A percentile compares a stretch with the other conserved stretches of the same genome.
Evolutionary conservation across 208 protist genomes (phyloP).

Genomic region (Balamuthia mandrillaris): DNA sequence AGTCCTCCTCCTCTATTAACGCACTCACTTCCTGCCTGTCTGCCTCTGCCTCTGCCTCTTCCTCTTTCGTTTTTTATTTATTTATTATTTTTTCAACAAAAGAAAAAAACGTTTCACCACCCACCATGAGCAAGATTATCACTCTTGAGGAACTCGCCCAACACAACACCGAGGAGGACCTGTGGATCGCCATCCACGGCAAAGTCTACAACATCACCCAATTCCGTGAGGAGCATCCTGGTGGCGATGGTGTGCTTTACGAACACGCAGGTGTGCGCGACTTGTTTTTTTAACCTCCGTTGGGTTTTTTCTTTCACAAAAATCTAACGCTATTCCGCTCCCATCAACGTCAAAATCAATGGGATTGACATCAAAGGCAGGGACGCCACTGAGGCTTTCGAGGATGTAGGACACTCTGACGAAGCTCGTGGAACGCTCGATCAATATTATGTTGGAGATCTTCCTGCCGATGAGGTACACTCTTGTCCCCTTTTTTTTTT

Average conservation of each 20-base stretch:
- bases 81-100: too few species aligned
- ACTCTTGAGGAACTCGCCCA: slow-evolving; percentile 82
- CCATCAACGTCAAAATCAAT: too few species aligned
- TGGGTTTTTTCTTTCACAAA: too few species aligned
- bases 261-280: slow-evolving; percentile 13
- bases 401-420: slow-evolving; percentile 44
- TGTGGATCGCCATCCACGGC: slow-evolving; percentile 87
- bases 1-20: too few species aligned
- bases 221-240: slow-evolving; percentile 84
- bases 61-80: too few species aligned
- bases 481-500: not conserved
- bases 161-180: slow-evolving; percentile 82
- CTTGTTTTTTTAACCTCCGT: too few species aligned
- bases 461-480: not conserved
- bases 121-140: slow-evolving; percentile 3
- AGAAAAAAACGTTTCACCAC: too few species aligned
- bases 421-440: slow-evolving; percentile 31
- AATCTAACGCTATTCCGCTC: too few species aligned
- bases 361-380: too few species aligned
- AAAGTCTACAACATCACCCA: slow-evolving; percentile 85
- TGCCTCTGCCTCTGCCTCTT: too few species aligned
- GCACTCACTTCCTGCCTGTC: too few species aligned
- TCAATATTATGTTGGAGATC: slow-evolving; percentile 40
- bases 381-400: slow-evolving; percentile 49
- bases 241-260: slow-evolving; percentile 68